These are phyloP conservation scores for Physaria fendleri DNA, from an alignment of 345 rosid species.

Conservation along the genomic window DNA sequence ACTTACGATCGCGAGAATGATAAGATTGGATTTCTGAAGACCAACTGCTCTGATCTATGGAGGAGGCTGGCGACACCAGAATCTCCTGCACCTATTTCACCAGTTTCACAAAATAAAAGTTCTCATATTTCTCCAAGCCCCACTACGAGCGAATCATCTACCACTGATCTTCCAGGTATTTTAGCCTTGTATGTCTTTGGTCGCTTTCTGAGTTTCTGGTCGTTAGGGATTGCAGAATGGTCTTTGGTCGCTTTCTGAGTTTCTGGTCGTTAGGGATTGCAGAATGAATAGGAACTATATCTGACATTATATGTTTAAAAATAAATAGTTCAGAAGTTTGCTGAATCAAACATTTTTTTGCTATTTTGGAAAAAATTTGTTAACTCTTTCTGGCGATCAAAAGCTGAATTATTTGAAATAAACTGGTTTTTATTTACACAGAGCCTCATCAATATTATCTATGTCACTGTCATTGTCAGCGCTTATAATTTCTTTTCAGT, in stretches of 20 bases:
- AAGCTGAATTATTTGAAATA: neutral
- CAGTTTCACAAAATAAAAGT: conserved; percentile 28
- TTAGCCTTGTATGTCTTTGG: conserved; percentile 9
- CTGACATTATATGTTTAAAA: neutral
- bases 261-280: neutral
- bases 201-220: too few relatives aligned
- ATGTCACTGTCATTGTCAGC: neutral
- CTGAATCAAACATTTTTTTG: neutral
- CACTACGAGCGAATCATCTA: conserved; percentile 35
- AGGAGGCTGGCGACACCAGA: conserved; percentile 38
- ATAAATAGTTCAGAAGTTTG: neutral
- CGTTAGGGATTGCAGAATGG: neutral
- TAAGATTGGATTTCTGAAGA: conserved; percentile 69
- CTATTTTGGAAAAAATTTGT: neutral
- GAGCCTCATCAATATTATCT: neutral
- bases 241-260: neutral
- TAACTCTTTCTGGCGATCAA: neutral
- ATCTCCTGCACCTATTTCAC: conserved; percentile 40
- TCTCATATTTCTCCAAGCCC: conserved; percentile 33
- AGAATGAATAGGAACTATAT: neutral
- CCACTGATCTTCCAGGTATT: conserved; percentile 43
- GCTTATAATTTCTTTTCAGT: neutral
- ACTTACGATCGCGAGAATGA: conserved; percentile 72
- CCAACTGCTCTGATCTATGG: conserved; percentile 76
- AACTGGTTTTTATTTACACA: neutral